Evolutionary conservation across 2,329 filamentous ascomycete genomes (phyloP).

Genomic region (Colletotrichum noveboracense): DNA sequence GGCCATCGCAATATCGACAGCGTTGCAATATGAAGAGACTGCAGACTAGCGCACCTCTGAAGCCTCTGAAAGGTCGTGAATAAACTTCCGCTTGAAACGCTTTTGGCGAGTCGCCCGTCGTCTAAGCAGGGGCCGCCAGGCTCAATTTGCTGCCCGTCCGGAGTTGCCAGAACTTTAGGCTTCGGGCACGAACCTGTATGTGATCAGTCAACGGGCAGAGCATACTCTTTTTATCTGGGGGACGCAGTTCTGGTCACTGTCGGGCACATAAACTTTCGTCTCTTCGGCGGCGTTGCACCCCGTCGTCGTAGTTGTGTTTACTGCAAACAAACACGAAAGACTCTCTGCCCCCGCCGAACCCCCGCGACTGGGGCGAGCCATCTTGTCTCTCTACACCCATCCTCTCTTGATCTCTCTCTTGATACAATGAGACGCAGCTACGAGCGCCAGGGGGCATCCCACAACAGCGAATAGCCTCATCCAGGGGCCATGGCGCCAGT

Average conservation of each 20-base stretch:
- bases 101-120: neutral
- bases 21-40: neutral
- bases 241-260: neutral
- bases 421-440: neutral
- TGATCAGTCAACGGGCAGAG: neutral
- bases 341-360: neutral
- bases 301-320: neutral
- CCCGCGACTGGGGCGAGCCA: neutral
- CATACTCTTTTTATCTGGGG: neutral
- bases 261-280: neutral
- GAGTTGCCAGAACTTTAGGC: neutral
- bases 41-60: neutral
- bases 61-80: neutral
- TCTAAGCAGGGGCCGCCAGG: neutral
- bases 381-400: neutral
- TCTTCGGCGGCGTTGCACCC: neutral
- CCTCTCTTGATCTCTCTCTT: neutral
- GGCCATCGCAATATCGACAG: neutral
- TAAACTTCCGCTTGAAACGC: conserved; percentile 15
- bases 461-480: neutral
- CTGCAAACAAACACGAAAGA: neutral
- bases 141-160: neutral
- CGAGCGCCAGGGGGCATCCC: neutral
- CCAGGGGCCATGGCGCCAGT: neutral
- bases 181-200: conserved; percentile 1